Evolutionary conservation across 1,139 yeast species (phyloP).

Genomic region (Debaryomycetaceae sp.): DNA sequence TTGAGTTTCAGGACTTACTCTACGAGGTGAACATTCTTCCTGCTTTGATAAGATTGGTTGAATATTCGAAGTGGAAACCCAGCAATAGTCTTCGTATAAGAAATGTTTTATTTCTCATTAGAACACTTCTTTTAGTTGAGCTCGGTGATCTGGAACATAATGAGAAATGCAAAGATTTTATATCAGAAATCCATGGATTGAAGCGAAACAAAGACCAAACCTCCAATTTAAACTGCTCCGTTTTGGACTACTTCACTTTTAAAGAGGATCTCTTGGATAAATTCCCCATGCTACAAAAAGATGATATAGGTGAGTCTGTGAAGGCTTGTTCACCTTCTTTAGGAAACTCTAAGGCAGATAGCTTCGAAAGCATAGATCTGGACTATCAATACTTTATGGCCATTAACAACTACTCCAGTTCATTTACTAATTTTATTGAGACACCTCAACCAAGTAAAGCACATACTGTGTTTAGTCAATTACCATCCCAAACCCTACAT

Average conservation of each 20-base stretch:
- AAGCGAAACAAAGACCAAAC: slow-evolving; percentile 9
- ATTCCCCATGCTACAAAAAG: slow-evolving; percentile 56
- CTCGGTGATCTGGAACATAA: slow-evolving; percentile 58
- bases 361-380: slow-evolving; percentile 13
- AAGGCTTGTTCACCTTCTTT: neutral
- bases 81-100: slow-evolving; percentile 33
- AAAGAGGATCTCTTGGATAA: slow-evolving; percentile 71
- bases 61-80: slow-evolving; percentile 63
- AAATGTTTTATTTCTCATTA: slow-evolving; percentile 52
- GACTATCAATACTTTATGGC: slow-evolving; percentile 40
- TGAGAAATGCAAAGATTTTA: slow-evolving; percentile 46
- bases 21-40: slow-evolving; percentile 36
- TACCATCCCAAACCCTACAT: slow-evolving; percentile 67
- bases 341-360: neutral
- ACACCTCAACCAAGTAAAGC: slow-evolving; percentile 54
- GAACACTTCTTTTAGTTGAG: slow-evolving; percentile 58
- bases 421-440: slow-evolving; percentile 57
- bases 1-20: slow-evolving; percentile 18
- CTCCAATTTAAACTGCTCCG: slow-evolving; percentile 53
- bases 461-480: slow-evolving; percentile 52
- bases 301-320: neutral
- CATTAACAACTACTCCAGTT: slow-evolving; percentile 40
- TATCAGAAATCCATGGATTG: slow-evolving; percentile 44
- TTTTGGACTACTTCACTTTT: slow-evolving; percentile 76
- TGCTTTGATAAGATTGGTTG: slow-evolving; percentile 50